Base-by-base conservation (phyloP, 108 stramenopile genomes). In the Cyclotella sp. region DNA sequence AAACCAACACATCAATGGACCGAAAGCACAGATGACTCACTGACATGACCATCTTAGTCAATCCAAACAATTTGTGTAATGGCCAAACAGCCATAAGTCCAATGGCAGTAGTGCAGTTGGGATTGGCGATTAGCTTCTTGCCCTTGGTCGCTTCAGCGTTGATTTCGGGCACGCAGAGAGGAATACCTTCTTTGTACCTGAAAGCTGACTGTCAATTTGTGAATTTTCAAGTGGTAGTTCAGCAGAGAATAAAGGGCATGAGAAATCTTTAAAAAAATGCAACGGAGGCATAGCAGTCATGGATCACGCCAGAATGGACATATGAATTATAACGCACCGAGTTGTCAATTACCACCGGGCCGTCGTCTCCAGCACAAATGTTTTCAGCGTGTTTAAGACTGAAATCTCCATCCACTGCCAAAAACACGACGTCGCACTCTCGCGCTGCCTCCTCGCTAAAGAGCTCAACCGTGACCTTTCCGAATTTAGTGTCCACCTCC, bases 101-200 rank as follows among this genome's bases (percentile, higher is more conserved):
- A 77, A 99, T 98, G 30, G 98, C 97, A n/a, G 98, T 99, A 43
- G 98, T 98, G 79, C 98, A 99, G 72, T 99, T 99, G 40, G 98
- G 98, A 85, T 99, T 99, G 65, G 98, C 98, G 78, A 99, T 98
- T 59, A 99, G 83, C 65, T 97, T 98, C 88, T 89, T 88, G 44
- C 91, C 92, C 79, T 95, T 95, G 81, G 91, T 90, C 29, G 78
- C 72, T n/a, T 94, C 73, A 5, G 90, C 92, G 75, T 99, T 99
- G 73, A 99, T 98, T 89, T 99, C 98, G 13, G 98, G 98, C 43
- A 98, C 89, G 24, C 96, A 93, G 41, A 99, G 84, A 21, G 98
- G 98, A 72, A 99, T 88, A 26, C 92, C 91, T 16, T 85, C 72
- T 73, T 92, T 81, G 86, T 97, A 94, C 13, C 98, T 95, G 72